Conservation (phyloP, 176 grass and related monocot genomes). For the Eleusine indica region DNA sequence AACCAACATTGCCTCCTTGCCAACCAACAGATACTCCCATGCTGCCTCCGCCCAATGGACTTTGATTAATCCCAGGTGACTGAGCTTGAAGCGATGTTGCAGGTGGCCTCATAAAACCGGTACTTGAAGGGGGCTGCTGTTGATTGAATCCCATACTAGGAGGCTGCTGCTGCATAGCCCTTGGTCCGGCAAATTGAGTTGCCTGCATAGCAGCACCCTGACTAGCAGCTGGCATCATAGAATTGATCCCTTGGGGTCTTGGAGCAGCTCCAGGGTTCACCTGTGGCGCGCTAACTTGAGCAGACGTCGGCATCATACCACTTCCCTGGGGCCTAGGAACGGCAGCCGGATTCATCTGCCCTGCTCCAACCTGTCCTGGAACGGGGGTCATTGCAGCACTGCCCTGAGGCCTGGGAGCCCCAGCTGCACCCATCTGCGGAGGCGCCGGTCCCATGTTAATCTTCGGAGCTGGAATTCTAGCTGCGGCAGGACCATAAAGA, state of each 20-base stretch:
- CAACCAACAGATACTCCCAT: constrained; percentile 65
- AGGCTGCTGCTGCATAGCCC: constrained; percentile 48
- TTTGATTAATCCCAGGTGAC: constrained; percentile 53
- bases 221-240: constrained; percentile 50
- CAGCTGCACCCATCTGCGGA: constrained; percentile 39
- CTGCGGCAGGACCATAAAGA: constrained; percentile 83
- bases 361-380: constrained; percentile 42
- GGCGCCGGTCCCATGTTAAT: constrained; percentile 54
- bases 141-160: constrained; percentile 70
- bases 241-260: constrained; percentile 49
- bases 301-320: constrained; percentile 33
- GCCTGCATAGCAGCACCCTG: constrained; percentile 57
- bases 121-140: constrained; percentile 67
- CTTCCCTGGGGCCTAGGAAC: constrained; percentile 46
- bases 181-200: constrained; percentile 61
- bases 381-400: constrained; percentile 20
- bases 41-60: constrained; percentile 47
- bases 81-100: constrained; percentile 58
- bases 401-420: constrained; percentile 52
- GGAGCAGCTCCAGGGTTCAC: constrained; percentile 47
- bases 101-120: constrained; percentile 62
- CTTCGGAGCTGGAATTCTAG: constrained; percentile 89
- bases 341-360: constrained; percentile 48
- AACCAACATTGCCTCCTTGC: constrained; percentile 54
- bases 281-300: constrained; percentile 50